These are phyloP conservation scores for Thyridium curvatum DNA, from an alignment of 2,329 filamentous ascomycete species.

Conservation along the genomic window DNA sequence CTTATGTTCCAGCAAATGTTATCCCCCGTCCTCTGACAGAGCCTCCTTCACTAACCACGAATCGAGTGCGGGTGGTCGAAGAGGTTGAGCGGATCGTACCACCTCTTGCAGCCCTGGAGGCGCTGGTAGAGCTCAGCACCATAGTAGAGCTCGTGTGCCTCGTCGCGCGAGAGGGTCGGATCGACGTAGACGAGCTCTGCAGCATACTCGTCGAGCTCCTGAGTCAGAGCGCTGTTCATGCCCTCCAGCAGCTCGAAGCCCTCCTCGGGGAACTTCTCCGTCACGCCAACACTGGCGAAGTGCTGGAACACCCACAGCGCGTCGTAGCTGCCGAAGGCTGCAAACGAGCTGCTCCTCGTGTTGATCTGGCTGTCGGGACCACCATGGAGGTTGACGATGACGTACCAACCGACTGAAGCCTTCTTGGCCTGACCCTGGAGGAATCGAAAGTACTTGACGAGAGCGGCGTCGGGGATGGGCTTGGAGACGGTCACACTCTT, in stretches of 20 bases:
- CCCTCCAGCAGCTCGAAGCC: constrained; percentile 14
- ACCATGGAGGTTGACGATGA: constrained; percentile 21
- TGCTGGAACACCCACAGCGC: constrained; percentile 20
- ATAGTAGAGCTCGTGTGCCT: constrained; percentile 20
- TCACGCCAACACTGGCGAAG: constrained; percentile 3
- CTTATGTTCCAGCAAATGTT: no score
- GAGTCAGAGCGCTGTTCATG: constrained; percentile 13
- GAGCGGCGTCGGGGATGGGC: constrained; percentile 12
- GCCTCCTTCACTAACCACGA: no score
- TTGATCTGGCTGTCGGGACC: constrained; percentile 17
- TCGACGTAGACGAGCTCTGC: constrained; percentile 24
- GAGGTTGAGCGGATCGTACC: no score
- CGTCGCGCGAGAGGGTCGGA: constrained; percentile 11
- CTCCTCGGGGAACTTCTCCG: constrained; percentile 5
- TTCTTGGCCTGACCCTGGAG: constrained; percentile 6
- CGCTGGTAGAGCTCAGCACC: constrained; percentile 14
- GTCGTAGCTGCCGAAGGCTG: constrained; percentile 17
- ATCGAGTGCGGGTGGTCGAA: no score
- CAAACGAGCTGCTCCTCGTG: constrained; percentile 8
- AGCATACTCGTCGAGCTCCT: constrained; percentile 11
- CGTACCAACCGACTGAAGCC: constrained; percentile 17
- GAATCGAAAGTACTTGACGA: constrained; percentile 17
- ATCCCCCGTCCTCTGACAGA: no score
- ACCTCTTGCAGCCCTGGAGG: no score
- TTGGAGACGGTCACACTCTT: constrained; percentile 23